Percentiles rank a stretch among this genome's conserved stretches.
Conservation (phyloP, 805 yeast species). For the Teunomyces cretensis region DNA sequence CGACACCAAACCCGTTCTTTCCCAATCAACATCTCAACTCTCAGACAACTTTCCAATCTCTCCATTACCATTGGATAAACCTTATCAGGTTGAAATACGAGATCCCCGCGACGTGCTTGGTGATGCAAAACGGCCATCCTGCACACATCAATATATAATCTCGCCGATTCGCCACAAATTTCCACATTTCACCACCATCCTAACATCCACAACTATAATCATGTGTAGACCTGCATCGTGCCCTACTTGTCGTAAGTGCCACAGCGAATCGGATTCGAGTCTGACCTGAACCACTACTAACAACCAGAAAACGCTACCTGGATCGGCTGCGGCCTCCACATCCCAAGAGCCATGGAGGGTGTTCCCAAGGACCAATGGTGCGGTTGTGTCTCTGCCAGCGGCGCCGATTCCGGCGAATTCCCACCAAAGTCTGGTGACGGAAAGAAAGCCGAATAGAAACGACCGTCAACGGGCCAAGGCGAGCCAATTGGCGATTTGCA, state of each 20-base stretch:
- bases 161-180: not conserved
- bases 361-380: conserved; percentile 38
- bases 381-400: conserved; percentile 27
- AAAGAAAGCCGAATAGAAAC: conserved; percentile 8
- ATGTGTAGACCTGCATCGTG: conserved; percentile 41
- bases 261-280: no score
- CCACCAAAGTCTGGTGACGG: conserved; percentile 41
- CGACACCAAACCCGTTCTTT: no score
- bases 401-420: conserved; percentile 25
- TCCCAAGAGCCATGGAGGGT: conserved; percentile 39
- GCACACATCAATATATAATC: no score
- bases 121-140: no score
- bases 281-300: no score
- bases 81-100: no score
- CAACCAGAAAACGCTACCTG: conserved; percentile 26
- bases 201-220: not conserved
- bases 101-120: no score
- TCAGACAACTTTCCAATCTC: no score
- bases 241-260: conserved; percentile 24
- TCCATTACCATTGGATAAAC: no score
- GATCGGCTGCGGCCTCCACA: conserved; percentile 48
- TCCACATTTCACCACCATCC: not conserved
- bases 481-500: no score
- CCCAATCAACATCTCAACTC: no score
- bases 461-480: no score